Conservation (phyloP, 2,329 filamentous ascomycete species). For the Diaporthe velutina region DNA sequence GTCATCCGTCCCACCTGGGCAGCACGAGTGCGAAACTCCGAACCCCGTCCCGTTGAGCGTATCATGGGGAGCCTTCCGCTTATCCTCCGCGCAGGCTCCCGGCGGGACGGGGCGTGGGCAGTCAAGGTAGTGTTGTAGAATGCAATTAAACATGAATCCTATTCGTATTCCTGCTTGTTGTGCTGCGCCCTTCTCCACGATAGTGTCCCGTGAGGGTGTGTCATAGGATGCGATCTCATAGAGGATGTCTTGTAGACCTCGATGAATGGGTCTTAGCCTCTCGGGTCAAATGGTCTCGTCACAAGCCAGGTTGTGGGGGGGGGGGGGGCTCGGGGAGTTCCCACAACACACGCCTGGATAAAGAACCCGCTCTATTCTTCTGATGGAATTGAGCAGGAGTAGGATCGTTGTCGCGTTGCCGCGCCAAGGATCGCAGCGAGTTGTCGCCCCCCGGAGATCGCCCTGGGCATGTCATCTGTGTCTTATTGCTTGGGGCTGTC, state of each 20-base stretch:
- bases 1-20: neutral
- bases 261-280: neutral
- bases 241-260: too few relatives aligned
- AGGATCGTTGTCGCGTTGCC: neutral
- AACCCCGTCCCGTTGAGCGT: neutral
- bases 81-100: neutral
- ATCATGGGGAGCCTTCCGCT: neutral
- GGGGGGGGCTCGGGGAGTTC: constrained; percentile 1
- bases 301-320: neutral
- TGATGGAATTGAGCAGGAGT: constrained; percentile 2
- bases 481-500: neutral
- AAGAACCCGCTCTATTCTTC: neutral
- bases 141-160: neutral
- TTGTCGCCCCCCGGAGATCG: neutral
- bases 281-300: constrained; percentile 12
- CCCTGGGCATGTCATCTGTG: neutral
- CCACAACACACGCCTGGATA: neutral
- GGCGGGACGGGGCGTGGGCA: too few relatives aligned
- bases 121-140: neutral
- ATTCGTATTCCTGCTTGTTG: neutral
- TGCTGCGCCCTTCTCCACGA: neutral
- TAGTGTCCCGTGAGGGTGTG: neutral
- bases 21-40: neutral
- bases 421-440: neutral
- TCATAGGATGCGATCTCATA: neutral